These are phyloP conservation scores for Dendrocalamus latiflorus DNA, from an alignment of 202 grass and related monocot species.

Conservation along the genomic window DNA sequence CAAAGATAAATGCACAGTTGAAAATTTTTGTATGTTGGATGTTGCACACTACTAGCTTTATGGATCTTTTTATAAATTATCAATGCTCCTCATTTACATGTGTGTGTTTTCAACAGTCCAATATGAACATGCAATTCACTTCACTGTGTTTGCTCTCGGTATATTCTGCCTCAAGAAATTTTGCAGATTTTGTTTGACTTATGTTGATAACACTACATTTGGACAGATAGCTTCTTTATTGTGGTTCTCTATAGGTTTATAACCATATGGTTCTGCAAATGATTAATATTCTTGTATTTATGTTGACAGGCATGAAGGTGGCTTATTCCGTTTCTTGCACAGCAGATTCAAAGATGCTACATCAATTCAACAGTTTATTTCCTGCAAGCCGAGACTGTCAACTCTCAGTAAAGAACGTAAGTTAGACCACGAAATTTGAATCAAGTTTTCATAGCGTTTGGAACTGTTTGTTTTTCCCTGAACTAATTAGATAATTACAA, in stretches of 20 bases:
- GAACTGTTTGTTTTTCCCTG: not conserved
- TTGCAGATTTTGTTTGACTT: not conserved
- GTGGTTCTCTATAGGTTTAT: not conserved
- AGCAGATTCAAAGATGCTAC: constrained; percentile 45
- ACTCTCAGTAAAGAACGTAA: constrained; percentile 67
- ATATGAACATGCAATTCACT: not conserved
- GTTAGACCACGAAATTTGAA: constrained; percentile 23
- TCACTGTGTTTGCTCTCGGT: not conserved
- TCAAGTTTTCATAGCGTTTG: not conserved
- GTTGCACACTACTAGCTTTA: not conserved
- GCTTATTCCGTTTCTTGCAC: constrained; percentile 52
- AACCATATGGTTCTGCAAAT: not conserved
- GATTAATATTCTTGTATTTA: constrained; percentile 9
- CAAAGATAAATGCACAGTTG: not conserved
- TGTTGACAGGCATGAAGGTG: constrained; percentile 63
- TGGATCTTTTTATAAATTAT: not conserved
- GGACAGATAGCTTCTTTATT: not conserved
- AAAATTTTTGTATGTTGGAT: not conserved
- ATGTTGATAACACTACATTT: not conserved
- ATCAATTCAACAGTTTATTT: constrained; percentile 46
- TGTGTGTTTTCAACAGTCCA: not conserved
- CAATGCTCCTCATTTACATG: not conserved
- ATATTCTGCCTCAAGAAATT: not conserved
- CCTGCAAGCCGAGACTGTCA: constrained; percentile 37
- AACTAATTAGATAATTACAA: constrained; percentile 39